Percentiles rank a stretch among this genome's conserved stretches.
These are phyloP conservation scores for Saprolegnia diclina DNA, from an alignment of 352 stramenopile species.

Conservation along the genomic window DNA sequence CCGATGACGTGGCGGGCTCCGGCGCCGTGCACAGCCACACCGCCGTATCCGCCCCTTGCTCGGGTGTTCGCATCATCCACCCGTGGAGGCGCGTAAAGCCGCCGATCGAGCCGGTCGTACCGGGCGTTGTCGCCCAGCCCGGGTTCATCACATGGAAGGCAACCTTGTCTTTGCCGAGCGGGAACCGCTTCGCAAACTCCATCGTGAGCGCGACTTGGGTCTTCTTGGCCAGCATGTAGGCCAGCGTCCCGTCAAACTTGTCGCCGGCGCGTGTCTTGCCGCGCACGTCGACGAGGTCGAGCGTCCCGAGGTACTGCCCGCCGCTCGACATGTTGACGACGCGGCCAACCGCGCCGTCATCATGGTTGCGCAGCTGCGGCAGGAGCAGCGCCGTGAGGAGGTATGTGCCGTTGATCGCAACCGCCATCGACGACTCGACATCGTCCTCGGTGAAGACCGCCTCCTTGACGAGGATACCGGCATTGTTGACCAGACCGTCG, in stretches of 20 bases:
- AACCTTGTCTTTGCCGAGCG: constrained; percentile 34
- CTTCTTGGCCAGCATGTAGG: constrained; percentile 46
- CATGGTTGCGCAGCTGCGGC: constrained; percentile 37
- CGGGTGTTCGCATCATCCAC: constrained; percentile 42
- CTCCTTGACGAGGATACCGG: constrained; percentile 39
- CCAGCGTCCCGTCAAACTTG: constrained; percentile 34
- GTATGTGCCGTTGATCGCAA: constrained; percentile 41
- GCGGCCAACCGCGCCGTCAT: constrained; percentile 31
- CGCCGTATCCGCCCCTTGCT: constrained; percentile 42
- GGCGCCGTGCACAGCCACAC: constrained; percentile 47
- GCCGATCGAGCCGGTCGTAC: constrained; percentile 35
- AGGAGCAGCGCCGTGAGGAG: constrained; percentile 44
- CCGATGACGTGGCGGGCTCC: constrained; percentile 34
- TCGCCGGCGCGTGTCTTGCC: constrained; percentile 30
- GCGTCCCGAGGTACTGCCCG: constrained; percentile 39
- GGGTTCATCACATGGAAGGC: constrained; percentile 50
- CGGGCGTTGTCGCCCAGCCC: constrained; percentile 43
- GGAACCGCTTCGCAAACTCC: constrained; percentile 33
- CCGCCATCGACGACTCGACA: constrained; percentile 40
- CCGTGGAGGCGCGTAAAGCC: constrained; percentile 39
- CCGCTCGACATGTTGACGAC: constrained; percentile 51
- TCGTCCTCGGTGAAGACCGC: constrained; percentile 33
- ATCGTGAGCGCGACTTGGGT: constrained; percentile 46
- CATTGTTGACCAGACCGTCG: constrained; percentile 49
- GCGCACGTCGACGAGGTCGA: constrained; percentile 34